Conservation (phyloP, 768 basidiomycete genomes). For the Mycena filopes region DNA sequence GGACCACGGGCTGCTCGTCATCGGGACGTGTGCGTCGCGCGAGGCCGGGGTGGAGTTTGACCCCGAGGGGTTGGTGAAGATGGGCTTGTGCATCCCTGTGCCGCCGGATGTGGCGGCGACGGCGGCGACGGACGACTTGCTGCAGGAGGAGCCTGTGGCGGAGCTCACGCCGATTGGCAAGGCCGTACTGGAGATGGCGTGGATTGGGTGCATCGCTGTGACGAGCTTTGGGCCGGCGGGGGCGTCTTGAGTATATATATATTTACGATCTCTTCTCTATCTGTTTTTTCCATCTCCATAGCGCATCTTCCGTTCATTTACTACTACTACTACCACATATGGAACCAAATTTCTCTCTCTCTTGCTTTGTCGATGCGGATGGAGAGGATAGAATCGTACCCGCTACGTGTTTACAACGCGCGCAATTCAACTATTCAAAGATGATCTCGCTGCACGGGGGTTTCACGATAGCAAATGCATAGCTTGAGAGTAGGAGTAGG, state of each 20-base stretch:
- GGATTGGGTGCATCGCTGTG: constrained; percentile 63
- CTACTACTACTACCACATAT: neutral
- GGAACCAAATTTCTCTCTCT: constrained; percentile 11
- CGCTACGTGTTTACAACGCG: constrained; percentile 18
- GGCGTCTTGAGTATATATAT: constrained; percentile 24
- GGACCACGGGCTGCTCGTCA: constrained; percentile 53
- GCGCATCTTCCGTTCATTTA: constrained; percentile 9
- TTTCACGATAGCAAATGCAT: neutral
- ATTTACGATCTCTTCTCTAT: neutral
- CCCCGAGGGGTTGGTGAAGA: constrained; percentile 80
- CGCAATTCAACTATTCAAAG: constrained; percentile 11
- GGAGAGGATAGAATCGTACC: constrained; percentile 29
- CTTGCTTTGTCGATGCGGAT: constrained; percentile 22
- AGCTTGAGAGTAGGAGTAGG: no score
- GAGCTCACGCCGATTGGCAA: constrained; percentile 63
- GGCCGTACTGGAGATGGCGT: constrained; percentile 67
- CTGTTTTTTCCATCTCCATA: constrained; percentile 12
- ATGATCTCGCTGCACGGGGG: neutral
- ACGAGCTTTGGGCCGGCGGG: constrained; percentile 55
- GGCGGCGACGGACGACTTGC: constrained; percentile 46
- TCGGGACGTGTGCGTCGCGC: constrained; percentile 71
- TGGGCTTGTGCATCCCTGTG: constrained; percentile 69
- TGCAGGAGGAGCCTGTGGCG: constrained; percentile 55
- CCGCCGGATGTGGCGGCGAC: constrained; percentile 23
- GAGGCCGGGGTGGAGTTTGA: constrained; percentile 80